Evolutionary conservation across 2,329 filamentous ascomycete species (phyloP).

Genomic region (Alternaria triticina): DNA sequence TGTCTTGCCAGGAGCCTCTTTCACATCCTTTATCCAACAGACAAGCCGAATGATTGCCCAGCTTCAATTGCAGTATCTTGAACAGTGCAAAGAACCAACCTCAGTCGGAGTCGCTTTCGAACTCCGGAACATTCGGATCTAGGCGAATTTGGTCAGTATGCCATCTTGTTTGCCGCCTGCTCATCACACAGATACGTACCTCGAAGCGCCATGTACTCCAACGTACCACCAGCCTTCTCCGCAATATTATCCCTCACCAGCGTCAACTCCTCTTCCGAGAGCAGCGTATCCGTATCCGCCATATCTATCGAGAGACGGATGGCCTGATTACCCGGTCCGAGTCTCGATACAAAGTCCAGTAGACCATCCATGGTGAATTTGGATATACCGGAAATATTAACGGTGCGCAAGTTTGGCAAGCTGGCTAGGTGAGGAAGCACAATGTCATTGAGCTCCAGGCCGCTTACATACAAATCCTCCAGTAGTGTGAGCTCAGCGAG

Average conservation of each 20-base stretch:
- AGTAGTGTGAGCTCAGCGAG: slow-evolving; percentile 55
- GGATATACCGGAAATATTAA: slow-evolving; percentile 63
- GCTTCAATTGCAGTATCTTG: not conserved
- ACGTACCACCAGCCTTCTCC: slow-evolving; percentile 51
- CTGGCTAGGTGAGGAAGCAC: slow-evolving; percentile 54
- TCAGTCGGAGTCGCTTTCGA: slow-evolving; percentile 54
- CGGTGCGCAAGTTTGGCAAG: slow-evolving; percentile 57
- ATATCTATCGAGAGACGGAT: slow-evolving; percentile 53
- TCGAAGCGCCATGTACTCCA: slow-evolving; percentile 54
- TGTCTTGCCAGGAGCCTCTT: not conserved
- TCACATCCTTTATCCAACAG: not conserved
- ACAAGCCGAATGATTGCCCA: not conserved
- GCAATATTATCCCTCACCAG: slow-evolving; percentile 47
- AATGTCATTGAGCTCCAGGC: slow-evolving; percentile 60
- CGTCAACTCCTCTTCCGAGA: slow-evolving; percentile 50
- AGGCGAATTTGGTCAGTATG: slow-evolving; percentile 1
- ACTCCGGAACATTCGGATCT: slow-evolving; percentile 56
- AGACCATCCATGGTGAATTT: slow-evolving; percentile 62
- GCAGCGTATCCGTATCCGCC: slow-evolving; percentile 51
- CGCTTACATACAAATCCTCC: slow-evolving; percentile 64
- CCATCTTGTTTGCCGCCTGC: not conserved
- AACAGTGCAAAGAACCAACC: not conserved
- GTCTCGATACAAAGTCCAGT: slow-evolving; percentile 50
- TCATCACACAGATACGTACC: slow-evolving; percentile 39
- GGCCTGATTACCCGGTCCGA: slow-evolving; percentile 52